Evolutionary conservation across 805 yeast species (phyloP).

Genomic region (Spathaspora arborariae): DNA sequence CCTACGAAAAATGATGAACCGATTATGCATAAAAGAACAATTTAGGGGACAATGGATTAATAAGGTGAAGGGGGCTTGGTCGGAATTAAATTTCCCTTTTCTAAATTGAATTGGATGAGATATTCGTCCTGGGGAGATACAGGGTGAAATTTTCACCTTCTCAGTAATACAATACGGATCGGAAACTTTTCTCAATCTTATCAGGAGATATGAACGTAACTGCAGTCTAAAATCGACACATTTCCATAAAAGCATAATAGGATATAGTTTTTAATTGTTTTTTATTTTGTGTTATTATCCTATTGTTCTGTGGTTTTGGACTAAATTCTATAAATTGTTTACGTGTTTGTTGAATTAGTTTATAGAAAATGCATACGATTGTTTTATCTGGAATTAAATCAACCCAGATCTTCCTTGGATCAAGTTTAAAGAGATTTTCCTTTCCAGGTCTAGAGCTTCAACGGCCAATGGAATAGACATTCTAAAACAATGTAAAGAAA

Average conservation of each 20-base stretch:
- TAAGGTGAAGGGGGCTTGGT: not conserved
- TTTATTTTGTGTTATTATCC: not conserved
- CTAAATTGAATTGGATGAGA: not conserved
- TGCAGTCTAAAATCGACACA: not conserved
- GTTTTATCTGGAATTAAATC: no score
- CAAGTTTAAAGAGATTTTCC: no score
- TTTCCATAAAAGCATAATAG: not conserved
- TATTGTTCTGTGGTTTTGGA: not conserved
- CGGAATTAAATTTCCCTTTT: not conserved
- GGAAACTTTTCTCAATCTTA: no score
- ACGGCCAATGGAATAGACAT: not conserved
- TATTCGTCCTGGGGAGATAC: not conserved
- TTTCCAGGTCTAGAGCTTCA: not conserved
- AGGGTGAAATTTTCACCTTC: not conserved
- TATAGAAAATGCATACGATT: no score
- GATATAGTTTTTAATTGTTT: not conserved
- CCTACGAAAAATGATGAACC: not conserved
- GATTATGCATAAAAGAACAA: not conserved
- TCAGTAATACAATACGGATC: not conserved
- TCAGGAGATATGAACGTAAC: not conserved
- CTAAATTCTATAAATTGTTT: no score
- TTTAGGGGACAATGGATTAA: not conserved
- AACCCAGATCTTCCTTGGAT: no score
- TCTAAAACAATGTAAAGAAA: not conserved
- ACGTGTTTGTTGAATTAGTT: no score